phyloP scores from a whole-genome alignment of 1,284 basidiomycete genomes.

The Papiliotrema laurentii region DNA sequence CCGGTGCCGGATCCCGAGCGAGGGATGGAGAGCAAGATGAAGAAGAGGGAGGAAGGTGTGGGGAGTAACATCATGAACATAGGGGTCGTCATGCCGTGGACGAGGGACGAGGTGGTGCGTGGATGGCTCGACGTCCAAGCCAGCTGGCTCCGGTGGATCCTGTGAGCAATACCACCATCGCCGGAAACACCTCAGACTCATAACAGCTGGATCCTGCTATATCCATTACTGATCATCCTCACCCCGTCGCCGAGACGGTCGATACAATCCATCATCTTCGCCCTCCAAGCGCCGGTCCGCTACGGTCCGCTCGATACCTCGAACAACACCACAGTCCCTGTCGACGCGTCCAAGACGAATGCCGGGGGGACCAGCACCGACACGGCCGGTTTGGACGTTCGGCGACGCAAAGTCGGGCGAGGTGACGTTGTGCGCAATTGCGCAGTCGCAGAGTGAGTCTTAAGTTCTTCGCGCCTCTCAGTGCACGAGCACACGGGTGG shows the following conservation, averaged over 20 bases:
- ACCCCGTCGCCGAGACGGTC: conserved; percentile 37
- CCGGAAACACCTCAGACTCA: no score
- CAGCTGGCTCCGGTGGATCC: conserved; percentile 16
- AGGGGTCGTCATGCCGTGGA: conserved; percentile 43
- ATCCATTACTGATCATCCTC: conserved; percentile 36
- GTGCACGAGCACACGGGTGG: not conserved
- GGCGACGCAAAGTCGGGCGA: conserved; percentile 31
- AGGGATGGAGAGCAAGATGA: conserved; percentile 10
- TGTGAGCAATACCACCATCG: no score
- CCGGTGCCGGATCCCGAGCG: conserved; percentile 24
- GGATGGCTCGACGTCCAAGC: conserved; percentile 23
- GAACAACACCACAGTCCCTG: not conserved
- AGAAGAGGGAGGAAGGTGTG: conserved; percentile 30
- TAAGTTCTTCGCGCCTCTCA: not conserved
- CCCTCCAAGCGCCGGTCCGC: conserved; percentile 39
- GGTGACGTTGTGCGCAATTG: conserved; percentile 44
- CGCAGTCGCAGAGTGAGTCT: conserved; percentile 40
- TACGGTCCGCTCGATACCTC: conserved; percentile 18
- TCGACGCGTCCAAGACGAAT: not conserved
- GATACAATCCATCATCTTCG: conserved; percentile 42
- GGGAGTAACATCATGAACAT: conserved; percentile 44
- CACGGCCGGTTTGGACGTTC: conserved; percentile 9
- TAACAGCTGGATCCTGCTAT: conserved; percentile 34
- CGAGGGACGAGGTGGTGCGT: conserved; percentile 38
- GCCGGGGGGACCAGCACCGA: conserved; percentile 15